Percentiles rank a stretch among this genome's conserved stretches.
phyloP scores from a whole-genome alignment of 345 rosid species.

The Syzygium aromaticum region DNA sequence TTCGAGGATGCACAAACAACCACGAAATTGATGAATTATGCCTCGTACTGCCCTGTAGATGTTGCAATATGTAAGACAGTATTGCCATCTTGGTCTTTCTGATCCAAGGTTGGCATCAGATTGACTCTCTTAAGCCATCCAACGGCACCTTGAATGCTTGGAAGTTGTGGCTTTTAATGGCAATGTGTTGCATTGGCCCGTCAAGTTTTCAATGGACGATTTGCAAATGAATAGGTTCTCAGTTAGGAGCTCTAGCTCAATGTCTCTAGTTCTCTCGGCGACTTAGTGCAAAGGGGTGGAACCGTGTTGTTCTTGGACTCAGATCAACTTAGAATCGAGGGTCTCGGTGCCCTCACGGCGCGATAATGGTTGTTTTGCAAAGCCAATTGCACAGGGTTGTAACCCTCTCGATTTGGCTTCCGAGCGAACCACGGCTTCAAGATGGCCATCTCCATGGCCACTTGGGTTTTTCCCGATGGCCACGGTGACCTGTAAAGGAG shows the following conservation, averaged over 20 bases:
- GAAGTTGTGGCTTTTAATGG: neutral
- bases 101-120: fast-evolving
- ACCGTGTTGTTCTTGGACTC: neutral
- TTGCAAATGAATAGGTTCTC: conserved; percentile 11
- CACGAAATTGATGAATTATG: neutral
- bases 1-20: neutral
- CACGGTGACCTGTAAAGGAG: neutral
- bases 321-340: neutral
- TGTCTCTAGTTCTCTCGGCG: neutral
- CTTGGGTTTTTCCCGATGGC: neutral
- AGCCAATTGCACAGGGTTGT: neutral
- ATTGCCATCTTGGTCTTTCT: fast-evolving
- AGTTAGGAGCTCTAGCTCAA: neutral
- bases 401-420: neutral
- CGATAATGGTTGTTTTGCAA: neutral
- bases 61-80: fast-evolving
- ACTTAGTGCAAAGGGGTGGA: neutral
- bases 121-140: neutral
- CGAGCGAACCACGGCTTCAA: neutral
- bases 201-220: conserved; percentile 13
- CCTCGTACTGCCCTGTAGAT: fast-evolving
- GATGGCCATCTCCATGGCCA: neutral
- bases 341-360: neutral
- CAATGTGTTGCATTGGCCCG: conserved; percentile 11
- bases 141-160: neutral